Percentiles rank a stretch among this genome's conserved stretches.
Evolutionary conservation across 352 stramenopile species (phyloP).

Genomic region (Peronospora tabacina): DNA sequence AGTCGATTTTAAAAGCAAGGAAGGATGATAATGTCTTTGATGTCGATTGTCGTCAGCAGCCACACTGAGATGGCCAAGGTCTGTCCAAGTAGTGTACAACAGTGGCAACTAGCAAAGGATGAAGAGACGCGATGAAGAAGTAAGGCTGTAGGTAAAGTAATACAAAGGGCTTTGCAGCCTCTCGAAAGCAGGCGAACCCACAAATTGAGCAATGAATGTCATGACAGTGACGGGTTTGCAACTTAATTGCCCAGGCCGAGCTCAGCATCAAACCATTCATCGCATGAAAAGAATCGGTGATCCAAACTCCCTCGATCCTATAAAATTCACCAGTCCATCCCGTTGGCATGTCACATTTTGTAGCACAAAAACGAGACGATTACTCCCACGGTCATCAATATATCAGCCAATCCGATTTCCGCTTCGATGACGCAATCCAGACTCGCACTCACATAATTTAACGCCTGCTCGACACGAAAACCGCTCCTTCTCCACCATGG

Average conservation of each 20-base stretch:
- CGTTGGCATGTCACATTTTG: too few relatives aligned
- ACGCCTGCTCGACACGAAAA: not conserved
- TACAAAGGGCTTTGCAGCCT: constrained; percentile 10
- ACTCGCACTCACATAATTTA: not conserved
- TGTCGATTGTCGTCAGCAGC: constrained; percentile 10
- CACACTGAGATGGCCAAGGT: too few relatives aligned
- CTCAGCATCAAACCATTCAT: too few relatives aligned
- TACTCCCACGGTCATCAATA: too few relatives aligned
- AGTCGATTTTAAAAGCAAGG: constrained; percentile 14
- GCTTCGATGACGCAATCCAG: too few relatives aligned
- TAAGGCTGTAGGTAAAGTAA: constrained; percentile 20
- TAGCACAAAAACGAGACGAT: too few relatives aligned
- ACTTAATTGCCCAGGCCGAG: constrained; percentile 15
- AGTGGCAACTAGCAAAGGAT: constrained; percentile 1
- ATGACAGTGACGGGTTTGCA: constrained; percentile 28
- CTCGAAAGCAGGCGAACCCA: constrained; percentile 21
- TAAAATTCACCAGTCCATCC: too few relatives aligned
- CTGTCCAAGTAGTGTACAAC: constrained; percentile 10
- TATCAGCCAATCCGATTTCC: too few relatives aligned
- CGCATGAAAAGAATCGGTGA: too few relatives aligned
- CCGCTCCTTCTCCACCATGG: not conserved
- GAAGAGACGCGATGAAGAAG: constrained; percentile 24
- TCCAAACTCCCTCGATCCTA: too few relatives aligned
- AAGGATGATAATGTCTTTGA: constrained; percentile 19
- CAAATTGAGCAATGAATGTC: constrained; percentile 31